A percentile compares a stretch with the other conserved stretches of the same genome.
These are phyloP conservation scores for Podospora sp. DNA, from an alignment of 495 filamentous ascomycete species.

Conservation along the genomic window DNA sequence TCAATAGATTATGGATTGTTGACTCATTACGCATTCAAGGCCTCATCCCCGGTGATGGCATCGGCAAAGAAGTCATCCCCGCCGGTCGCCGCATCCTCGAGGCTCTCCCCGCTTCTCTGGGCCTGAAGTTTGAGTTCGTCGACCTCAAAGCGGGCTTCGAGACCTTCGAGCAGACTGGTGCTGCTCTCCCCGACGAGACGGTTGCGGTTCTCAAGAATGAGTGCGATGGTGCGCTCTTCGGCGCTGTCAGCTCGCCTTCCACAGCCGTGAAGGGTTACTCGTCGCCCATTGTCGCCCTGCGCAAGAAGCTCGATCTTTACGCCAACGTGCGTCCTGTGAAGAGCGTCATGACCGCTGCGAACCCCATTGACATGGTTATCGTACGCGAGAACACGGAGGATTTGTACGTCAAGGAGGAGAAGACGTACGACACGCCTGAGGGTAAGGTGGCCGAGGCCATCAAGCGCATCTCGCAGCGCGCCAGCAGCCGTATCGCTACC, in stretches of 20 bases:
- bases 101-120: conserved; percentile 77
- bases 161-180: conserved; percentile 85
- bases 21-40: conserved; percentile 52
- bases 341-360: conserved; percentile 62
- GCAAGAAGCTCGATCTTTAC: conserved; percentile 92
- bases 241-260: conserved; percentile 90
- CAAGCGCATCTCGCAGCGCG: conserved; percentile 89
- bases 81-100: conserved; percentile 89
- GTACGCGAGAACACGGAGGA: conserved; percentile 99
- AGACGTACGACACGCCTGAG: conserved; percentile 68
- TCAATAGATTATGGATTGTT: neutral
- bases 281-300: conserved; percentile 93
- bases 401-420: conserved; percentile 97
- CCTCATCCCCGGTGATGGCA: conserved; percentile 97
- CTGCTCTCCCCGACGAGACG: conserved; percentile 85
- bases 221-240: conserved; percentile 95
- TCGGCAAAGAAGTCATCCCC: conserved; percentile 97
- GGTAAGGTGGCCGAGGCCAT: conserved; percentile 95
- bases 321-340: conserved; percentile 98
- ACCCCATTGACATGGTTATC: conserved; percentile 92
- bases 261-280: conserved; percentile 92
- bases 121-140: conserved; percentile 90
- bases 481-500: conserved; percentile 78
- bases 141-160: conserved; percentile 91
- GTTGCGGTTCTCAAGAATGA: conserved; percentile 81